Conservation (phyloP, 345 rosid genomes). For the Gossypium turneri region DNA sequence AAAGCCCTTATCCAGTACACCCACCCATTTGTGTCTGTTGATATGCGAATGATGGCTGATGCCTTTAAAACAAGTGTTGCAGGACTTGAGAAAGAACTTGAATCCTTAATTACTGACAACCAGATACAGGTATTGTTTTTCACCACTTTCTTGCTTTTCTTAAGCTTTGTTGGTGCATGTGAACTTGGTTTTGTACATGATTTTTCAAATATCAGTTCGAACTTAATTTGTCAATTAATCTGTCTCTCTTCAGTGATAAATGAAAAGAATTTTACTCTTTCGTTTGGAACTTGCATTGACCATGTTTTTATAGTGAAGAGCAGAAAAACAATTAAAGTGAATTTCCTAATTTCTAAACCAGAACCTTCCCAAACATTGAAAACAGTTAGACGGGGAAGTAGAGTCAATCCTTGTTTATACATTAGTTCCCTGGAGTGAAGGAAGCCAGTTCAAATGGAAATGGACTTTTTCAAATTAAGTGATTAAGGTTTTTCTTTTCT, state of each 20-base stretch:
- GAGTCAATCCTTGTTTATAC: neutral
- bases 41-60: slow-evolving; percentile 90
- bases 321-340: neutral
- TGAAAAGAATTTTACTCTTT: neutral
- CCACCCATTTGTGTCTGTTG: slow-evolving; percentile 96
- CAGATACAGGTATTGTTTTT: slow-evolving; percentile 74
- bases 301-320: neutral
- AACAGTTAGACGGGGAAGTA: neutral
- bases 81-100: slow-evolving; percentile 85
- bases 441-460: neutral
- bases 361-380: neutral
- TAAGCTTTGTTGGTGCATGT: neutral
- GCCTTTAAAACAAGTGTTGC: slow-evolving; percentile 89
- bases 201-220: neutral
- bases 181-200: neutral
- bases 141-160: neutral
- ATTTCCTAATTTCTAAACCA: neutral
- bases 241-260: neutral
- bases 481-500: too few relatives aligned
- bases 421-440: neutral
- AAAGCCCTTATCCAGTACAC: slow-evolving; percentile 97
- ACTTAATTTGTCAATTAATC: neutral
- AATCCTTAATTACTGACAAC: slow-evolving; percentile 82
- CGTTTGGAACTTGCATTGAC: neutral
- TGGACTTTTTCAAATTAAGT: neutral